Conservation (phyloP, 2,329 filamentous ascomycete genomes). For the Aureobasidium lini region DNA sequence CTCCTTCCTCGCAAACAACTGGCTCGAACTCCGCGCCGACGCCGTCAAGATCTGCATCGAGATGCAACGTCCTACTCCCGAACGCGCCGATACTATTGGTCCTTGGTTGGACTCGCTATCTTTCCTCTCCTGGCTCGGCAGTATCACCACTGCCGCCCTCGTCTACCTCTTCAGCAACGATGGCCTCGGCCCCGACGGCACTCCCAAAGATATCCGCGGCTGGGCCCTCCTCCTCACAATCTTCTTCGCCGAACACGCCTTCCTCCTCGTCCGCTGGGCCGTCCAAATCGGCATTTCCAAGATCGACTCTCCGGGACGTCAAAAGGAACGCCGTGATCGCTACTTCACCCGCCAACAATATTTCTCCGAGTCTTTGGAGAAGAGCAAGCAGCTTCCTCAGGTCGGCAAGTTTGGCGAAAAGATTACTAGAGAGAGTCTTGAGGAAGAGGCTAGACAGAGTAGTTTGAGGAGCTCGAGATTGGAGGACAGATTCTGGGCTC, state of each 20-base stretch:
- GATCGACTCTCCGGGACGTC: conserved; percentile 76
- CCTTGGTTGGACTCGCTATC: conserved; percentile 81
- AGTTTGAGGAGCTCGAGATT: conserved; percentile 36
- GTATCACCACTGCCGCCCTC: conserved; percentile 76
- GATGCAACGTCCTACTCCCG: conserved; percentile 81
- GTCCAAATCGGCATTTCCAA: conserved; percentile 69
- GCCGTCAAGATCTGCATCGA: conserved; percentile 89
- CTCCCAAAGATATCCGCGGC: conserved; percentile 61
- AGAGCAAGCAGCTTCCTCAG: conserved; percentile 41
- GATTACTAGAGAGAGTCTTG: conserved; percentile 57
- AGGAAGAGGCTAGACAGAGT: conserved; percentile 45
- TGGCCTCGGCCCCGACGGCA: conserved; percentile 56
- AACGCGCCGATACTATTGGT: conserved; percentile 86
- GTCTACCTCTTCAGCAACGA: conserved; percentile 80
- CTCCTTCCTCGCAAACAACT: conserved; percentile 90
- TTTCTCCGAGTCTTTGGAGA: conserved; percentile 63
- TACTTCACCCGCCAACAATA: conserved; percentile 74
- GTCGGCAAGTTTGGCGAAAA: conserved; percentile 46
- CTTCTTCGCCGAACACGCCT: conserved; percentile 81
- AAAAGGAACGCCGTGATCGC: conserved; percentile 75
- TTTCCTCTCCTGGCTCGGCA: conserved; percentile 91
- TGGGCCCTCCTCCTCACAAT: conserved; percentile 79
- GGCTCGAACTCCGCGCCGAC: conserved; percentile 88
- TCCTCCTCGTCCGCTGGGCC: conserved; percentile 66
- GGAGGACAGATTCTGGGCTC: conserved; percentile 46